Evolutionary conservation across 1,284 basidiomycete genomes (phyloP), one percentile per base, ranked within the genome.

Genomic region (Stygiomarasmius scandens): DNA sequence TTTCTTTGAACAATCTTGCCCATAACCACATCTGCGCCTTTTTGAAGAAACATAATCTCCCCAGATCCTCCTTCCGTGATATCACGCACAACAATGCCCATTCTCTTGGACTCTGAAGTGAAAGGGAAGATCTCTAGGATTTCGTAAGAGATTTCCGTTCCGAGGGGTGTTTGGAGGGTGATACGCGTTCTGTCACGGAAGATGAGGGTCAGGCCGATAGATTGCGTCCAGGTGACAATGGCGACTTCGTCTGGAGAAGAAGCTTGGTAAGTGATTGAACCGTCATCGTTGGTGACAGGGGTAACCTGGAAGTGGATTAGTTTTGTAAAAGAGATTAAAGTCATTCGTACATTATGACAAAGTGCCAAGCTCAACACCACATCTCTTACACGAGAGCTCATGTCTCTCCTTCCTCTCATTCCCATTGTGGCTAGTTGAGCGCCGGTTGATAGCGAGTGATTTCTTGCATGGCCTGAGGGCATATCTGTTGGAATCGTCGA

Each of bases 221-320:
- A 95, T 66, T 95, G 91, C 1, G 96, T 98, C 95, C 95, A 99
- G 63, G 89, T 86, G n/a, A 99, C 96, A 63, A 99, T 98, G 50
- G 97, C 97, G 29, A 98, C 97, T 77, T 99, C 97, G 69, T 99
- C 97, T 0, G 97, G 97, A 0, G 96, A 98, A 0, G 95, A 96
- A 0, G 97, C 97, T 79, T 99, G 96, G 69, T 99, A 99, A 0
- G 96, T 97, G 44, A 97, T 81, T 0, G 87, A 86, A 5, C 94
- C 95, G 66, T 98, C 96, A 66, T 98, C 96, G 68, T 97, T 95
- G 12, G 82, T 84, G 2, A 98, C 93, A 0, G 97, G 97, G 0
- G 96, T 99, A 45, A 98, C 95, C 94, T 96, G 63, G 3, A 48
- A 52, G 52, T 12, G n/a, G 49, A 49, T 25, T 50, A 55, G 32